Evolutionary conservation across 352 stramenopile genomes (phyloP).

Genomic region (Phytophthora sojae): DNA sequence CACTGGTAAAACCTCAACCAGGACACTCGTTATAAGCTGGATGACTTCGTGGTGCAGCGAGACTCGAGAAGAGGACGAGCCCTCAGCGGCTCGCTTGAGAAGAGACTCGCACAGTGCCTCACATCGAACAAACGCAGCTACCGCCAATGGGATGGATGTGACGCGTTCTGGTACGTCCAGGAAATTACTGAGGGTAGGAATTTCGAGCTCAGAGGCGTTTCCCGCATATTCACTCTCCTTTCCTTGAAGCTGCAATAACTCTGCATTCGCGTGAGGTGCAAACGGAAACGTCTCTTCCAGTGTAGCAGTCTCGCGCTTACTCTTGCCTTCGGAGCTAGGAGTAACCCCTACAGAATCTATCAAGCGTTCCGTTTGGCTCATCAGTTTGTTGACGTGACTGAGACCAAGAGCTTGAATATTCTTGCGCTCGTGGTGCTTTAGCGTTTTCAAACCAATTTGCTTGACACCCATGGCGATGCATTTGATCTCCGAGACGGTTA

Average conservation of each 20-base stretch:
- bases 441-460: slow-evolving; percentile 79
- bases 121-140: slow-evolving; percentile 85
- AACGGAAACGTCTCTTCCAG: slow-evolving; percentile 55
- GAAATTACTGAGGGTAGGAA: slow-evolving; percentile 80
- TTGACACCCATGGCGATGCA: slow-evolving; percentile 77
- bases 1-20: slow-evolving; percentile 87
- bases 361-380: slow-evolving; percentile 55
- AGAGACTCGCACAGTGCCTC: slow-evolving; percentile 80
- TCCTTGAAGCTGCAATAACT: slow-evolving; percentile 60
- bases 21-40: slow-evolving; percentile 81
- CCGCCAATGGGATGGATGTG: slow-evolving; percentile 73
- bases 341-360: slow-evolving; percentile 45
- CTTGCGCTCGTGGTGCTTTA: slow-evolving; percentile 57
- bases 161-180: slow-evolving; percentile 87
- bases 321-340: slow-evolving; percentile 24
- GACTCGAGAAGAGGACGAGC: slow-evolving; percentile 91
- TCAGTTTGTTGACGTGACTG: slow-evolving; percentile 60
- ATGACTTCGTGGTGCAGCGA: slow-evolving; percentile 91
- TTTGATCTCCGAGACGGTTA: slow-evolving; percentile 66
- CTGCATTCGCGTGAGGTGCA: slow-evolving; percentile 63
- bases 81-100: slow-evolving; percentile 80
- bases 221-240: slow-evolving; percentile 84
- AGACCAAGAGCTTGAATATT: slow-evolving; percentile 54
- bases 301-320: slow-evolving; percentile 28
- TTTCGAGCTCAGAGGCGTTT: slow-evolving; percentile 69